A percentile compares a stretch with the other conserved stretches of the same genome.
Evolutionary conservation across 441 rosid species (phyloP).

Genomic region (Biscutella auriculata): DNA sequence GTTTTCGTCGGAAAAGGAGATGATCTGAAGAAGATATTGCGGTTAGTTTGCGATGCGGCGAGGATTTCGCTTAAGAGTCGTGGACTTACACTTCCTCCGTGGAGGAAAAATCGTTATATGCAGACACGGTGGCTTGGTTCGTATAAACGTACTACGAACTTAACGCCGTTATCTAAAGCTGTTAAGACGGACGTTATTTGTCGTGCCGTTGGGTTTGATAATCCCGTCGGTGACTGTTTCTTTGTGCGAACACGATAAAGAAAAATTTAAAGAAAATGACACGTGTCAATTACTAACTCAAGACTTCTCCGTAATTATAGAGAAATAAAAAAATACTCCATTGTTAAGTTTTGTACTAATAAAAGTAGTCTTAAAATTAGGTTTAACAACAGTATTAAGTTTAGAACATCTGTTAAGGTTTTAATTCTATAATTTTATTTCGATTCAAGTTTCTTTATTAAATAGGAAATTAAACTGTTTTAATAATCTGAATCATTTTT

Average conservation of each 20-base stretch:
- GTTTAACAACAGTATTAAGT: too few species aligned
- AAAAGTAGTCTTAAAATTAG: too few species aligned
- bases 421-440: too few species aligned
- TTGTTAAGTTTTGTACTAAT: too few species aligned
- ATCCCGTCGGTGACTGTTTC: conserved; percentile 26
- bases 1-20: conserved; percentile 48
- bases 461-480: too few species aligned
- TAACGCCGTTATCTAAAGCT: background rate
- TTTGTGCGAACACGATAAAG: conserved; percentile 49
- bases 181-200: conserved; percentile 34
- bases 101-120: conserved; percentile 82
- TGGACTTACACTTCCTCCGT: conserved; percentile 60
- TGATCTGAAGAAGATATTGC: conserved; percentile 47
- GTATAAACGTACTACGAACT: conserved; percentile 39
- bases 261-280: background rate
- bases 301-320: background rate
- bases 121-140: conserved; percentile 73
- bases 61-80: conserved; percentile 45
- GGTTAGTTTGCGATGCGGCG: conserved; percentile 42
- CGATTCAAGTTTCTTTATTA: too few species aligned
- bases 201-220: conserved; percentile 55
- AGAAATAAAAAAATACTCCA: too few species aligned
- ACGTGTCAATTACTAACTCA: conserved; percentile 3
- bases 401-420: too few species aligned
- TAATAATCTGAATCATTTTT: too few species aligned